Evolutionary conservation across 148 eudicot species (phyloP), one percentile per base, ranked within the genome.

Genomic region (Spergularia marina): DNA sequence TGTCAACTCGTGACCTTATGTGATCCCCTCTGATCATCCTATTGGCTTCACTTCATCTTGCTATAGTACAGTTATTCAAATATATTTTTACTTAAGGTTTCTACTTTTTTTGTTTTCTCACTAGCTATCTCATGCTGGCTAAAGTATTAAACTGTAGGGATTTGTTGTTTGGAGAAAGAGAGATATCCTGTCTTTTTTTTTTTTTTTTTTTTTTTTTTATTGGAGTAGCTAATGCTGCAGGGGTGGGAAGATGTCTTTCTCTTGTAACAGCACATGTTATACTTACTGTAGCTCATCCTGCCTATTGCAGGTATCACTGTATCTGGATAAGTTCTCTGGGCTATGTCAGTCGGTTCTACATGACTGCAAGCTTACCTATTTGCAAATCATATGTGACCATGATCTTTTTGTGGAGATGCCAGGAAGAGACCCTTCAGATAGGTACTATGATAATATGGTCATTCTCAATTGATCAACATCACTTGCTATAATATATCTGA

Each of bases 371-470:
- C 98, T 96, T 80, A 89, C 98, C 62, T 96, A 92, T 88, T 71
- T 96, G 77, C 99, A 96, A 82, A 96, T 96, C 82, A 78, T 96
- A 73, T 96, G 99, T 73, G 99, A 96, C 74, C 99, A 96, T 81
- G 99, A 96, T 89, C 93, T 96, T 61, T 96, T 91, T 77, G 97
- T 96, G 74, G 99, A 96, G 82, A 96, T 96, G 99, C 98, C 99
- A 52, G 99, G 99, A 52, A 83, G 99, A 76, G 99, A 96, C 82
- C 99, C 99, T 74, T 96, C 98, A 72, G 99, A 96, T 81, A 91
- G 99, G 99, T 95, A 84, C 18, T 34, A 54, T 61, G 18, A 39
- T 77, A 55, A 67, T 36, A 57, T 20, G 12, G 16, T 5, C 70
- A 39, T 71, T 40, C 63, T 39, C 56, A 17, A 18, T 12, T 4